Evolutionary conservation across 805 yeast genomes (phyloP).

Genomic region (Ogataea kodamae): DNA sequence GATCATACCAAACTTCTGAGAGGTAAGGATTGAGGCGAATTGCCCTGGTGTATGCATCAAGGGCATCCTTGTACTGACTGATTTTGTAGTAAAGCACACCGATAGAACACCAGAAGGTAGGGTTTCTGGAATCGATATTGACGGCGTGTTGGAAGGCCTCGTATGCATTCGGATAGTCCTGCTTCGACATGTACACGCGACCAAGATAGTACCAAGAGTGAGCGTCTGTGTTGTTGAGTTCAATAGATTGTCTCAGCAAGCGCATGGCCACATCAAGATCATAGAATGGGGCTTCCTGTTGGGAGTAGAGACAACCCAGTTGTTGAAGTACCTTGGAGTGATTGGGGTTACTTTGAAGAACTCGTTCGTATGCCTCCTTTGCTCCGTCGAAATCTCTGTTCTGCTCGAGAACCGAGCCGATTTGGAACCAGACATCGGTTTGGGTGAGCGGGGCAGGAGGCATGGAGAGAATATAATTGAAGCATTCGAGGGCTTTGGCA

Average conservation of each 20-base stretch:
- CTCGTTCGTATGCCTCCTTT: conserved; percentile 92
- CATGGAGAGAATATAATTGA: conserved; percentile 81
- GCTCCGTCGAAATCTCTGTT: conserved; percentile 90
- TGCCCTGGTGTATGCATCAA: conserved; percentile 96
- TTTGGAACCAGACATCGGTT: conserved; percentile 98
- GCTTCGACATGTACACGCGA: conserved; percentile 93
- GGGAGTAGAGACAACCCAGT: conserved; percentile 90
- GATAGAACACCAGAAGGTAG: conserved; percentile 95
- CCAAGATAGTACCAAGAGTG: conserved; percentile 97
- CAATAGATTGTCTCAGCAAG: conserved; percentile 81
- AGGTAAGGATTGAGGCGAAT: conserved; percentile 93
- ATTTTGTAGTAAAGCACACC: conserved; percentile 97
- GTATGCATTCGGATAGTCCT: conserved; percentile 92
- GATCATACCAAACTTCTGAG: conserved; percentile 97
- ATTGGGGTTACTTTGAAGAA: conserved; percentile 80
- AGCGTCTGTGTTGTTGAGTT: conserved; percentile 86
- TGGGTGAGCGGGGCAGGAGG: conserved; percentile 97
- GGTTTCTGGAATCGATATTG: conserved; percentile 92
- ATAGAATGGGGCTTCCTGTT: conserved; percentile 62
- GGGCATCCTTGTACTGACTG: conserved; percentile 92
- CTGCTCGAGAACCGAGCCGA: conserved; percentile 92
- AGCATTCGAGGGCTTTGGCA: conserved; percentile 86
- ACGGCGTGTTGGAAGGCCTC: conserved; percentile 99
- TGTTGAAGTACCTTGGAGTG: conserved; percentile 97
- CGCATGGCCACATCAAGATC: conserved; percentile 82